These are phyloP conservation scores for Pseudogymnoascus sp. DNA, from an alignment of 2,329 filamentous ascomycete species.

Conservation along the genomic window DNA sequence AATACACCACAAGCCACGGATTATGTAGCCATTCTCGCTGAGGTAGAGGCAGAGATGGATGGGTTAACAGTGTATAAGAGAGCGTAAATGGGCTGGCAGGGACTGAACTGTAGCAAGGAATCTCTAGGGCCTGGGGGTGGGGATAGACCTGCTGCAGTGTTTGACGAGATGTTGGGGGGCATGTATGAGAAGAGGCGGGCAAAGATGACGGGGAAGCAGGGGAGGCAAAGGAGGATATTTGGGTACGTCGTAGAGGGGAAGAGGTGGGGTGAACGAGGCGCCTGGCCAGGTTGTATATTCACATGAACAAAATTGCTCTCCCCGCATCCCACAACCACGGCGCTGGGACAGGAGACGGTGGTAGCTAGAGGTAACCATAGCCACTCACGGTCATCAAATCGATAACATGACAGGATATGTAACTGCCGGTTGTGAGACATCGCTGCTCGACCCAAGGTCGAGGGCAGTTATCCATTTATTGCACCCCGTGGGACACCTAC, in stretches of 20 bases:
- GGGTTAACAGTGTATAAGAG: no score
- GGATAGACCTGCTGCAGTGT: slow-evolving; percentile 33
- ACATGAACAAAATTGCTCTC: background rate
- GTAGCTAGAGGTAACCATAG: no score
- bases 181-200: slow-evolving; percentile 31
- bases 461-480: background rate
- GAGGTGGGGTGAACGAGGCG: no score
- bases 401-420: background rate
- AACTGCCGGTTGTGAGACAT: background rate
- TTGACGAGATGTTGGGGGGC: slow-evolving; percentile 35
- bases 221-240: background rate
- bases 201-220: background rate
- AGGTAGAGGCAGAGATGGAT: background rate
- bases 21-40: background rate
- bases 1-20: background rate
- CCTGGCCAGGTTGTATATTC: background rate
- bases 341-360: background rate
- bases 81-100: background rate
- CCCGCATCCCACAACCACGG: background rate
- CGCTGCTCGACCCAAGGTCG: background rate
- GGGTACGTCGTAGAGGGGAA: background rate
- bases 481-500: background rate
- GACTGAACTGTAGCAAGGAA: background rate
- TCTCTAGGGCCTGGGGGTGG: background rate
- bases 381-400: background rate